phyloP scores from a whole-genome alignment of 1,139 yeast species.

The Kodamaea suecica region DNA sequence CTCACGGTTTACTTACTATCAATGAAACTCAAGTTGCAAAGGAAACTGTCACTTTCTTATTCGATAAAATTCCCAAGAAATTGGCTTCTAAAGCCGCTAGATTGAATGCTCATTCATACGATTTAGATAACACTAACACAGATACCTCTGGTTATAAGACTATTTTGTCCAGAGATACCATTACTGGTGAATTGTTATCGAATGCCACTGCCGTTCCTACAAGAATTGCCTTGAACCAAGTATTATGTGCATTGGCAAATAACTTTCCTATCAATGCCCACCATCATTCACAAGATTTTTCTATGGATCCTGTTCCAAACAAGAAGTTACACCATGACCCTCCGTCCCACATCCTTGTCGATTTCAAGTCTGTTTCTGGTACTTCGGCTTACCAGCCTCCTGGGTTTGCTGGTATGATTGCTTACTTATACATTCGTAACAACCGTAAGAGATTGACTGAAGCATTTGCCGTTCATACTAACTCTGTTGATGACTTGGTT shows the following conservation, averaged over 20 bases:
- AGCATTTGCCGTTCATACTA: slow-evolving; percentile 69
- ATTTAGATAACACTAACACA: slow-evolving; percentile 41
- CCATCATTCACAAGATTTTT: slow-evolving; percentile 28
- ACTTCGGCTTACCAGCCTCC: slow-evolving; percentile 60
- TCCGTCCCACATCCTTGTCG: slow-evolving; percentile 78
- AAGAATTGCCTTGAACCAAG: slow-evolving; percentile 64
- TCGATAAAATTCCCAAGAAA: slow-evolving; percentile 67
- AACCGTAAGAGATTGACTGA: slow-evolving; percentile 68
- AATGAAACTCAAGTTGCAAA: slow-evolving; percentile 55
- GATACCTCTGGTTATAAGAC: slow-evolving; percentile 80
- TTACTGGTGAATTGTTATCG: slow-evolving; percentile 61
- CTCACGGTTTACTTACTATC: slow-evolving; percentile 54
- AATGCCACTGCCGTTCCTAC: slow-evolving; percentile 46
- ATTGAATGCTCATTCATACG: slow-evolving; percentile 37
- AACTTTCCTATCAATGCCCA: slow-evolving; percentile 60
- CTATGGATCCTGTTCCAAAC: slow-evolving; percentile 45
- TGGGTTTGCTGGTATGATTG: slow-evolving; percentile 70
- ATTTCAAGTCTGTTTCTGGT: slow-evolving; percentile 69
- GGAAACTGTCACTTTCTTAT: slow-evolving; percentile 57
- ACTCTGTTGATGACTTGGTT: slow-evolving; percentile 55
- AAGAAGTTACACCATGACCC: slow-evolving; percentile 48
- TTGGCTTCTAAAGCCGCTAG: slow-evolving; percentile 49
- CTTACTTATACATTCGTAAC: slow-evolving; percentile 70
- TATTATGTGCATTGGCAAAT: slow-evolving; percentile 69
- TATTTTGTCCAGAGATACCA: slow-evolving; percentile 58